Percentiles rank a stretch among this genome's conserved stretches.
Evolutionary conservation across 257 asterid genomes (phyloP).

Genomic region (Lycium ferocissimum): DNA sequence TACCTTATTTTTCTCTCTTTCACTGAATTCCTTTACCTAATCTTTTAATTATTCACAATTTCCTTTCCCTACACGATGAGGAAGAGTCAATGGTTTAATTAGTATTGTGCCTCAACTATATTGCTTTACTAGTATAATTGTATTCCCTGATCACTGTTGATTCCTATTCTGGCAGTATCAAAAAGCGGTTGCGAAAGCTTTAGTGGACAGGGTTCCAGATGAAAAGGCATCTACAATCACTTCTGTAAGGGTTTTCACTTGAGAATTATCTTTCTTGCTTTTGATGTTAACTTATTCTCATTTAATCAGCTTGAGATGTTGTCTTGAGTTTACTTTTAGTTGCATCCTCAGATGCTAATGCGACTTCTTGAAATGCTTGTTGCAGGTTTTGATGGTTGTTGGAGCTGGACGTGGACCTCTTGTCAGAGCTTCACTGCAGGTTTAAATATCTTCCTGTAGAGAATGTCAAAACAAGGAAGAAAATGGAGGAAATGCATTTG

Average conservation of each 20-base stretch:
- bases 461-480: constrained; percentile 25
- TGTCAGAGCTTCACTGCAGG: constrained; percentile 98
- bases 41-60: not conserved
- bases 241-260: constrained; percentile 59
- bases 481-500: constrained; percentile 22
- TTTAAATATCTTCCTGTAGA: constrained; percentile 36
- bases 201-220: constrained; percentile 89
- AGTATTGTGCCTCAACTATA: not conserved
- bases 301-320: not conserved
- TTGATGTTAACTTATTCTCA: constrained; percentile 4
- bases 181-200: constrained; percentile 91
- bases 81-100: not conserved
- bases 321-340: constrained; percentile 12
- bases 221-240: constrained; percentile 73
- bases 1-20: not conserved
- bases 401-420: constrained; percentile 99
- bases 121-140: not conserved
- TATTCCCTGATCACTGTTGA: not conserved
- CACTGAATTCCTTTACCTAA: constrained; percentile 3
- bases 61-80: not conserved
- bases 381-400: constrained; percentile 95
- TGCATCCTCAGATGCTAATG: constrained; percentile 22
- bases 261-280: not conserved
- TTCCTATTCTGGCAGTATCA: constrained; percentile 71
- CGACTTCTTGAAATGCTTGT: constrained; percentile 33